A percentile compares a stretch with the other conserved stretches of the same genome.
Conservation (phyloP, 345 rosid species). For the Arabidopsis thaliana region DNA sequence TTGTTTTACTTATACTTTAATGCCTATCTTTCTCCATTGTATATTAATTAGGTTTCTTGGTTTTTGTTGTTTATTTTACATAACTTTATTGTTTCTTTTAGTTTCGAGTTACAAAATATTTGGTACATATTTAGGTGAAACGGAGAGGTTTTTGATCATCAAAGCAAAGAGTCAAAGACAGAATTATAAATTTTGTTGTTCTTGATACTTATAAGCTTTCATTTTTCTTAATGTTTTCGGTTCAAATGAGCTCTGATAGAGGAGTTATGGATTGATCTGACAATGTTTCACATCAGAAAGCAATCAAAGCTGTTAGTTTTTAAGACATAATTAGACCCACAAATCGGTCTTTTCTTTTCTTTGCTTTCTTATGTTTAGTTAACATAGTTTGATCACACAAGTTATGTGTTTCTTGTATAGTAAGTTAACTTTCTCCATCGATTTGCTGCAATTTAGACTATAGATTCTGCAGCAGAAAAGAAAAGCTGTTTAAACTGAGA, state of each 20-base stretch:
- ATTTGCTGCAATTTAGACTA: conserved; percentile 13
- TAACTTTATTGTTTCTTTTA: conserved; percentile 31
- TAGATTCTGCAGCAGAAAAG: background rate
- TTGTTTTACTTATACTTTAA: conserved; percentile 31
- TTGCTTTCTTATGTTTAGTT: background rate
- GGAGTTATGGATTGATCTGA: conserved; percentile 20
- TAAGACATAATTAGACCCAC: conserved; percentile 16
- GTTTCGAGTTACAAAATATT: conserved; percentile 40
- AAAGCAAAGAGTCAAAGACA: conserved; percentile 25
- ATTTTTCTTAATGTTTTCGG: conserved; percentile 11
- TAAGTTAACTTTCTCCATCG: conserved; percentile 1
- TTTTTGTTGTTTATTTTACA: conserved; percentile 18
- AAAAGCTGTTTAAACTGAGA: background rate
- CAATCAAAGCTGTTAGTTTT: conserved; percentile 19
- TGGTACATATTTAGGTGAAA: conserved; percentile 26
- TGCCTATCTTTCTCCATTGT: conserved; percentile 13
- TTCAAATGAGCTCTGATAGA: conserved; percentile 19
- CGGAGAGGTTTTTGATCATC: conserved; percentile 25
- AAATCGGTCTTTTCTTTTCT: background rate
- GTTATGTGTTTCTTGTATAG: conserved; percentile 31
- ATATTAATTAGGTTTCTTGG: conserved; percentile 16
- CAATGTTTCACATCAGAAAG: conserved; percentile 32
- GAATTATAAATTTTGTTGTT: background rate
- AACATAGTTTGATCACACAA: conserved; percentile 22
- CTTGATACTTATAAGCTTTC: conserved; percentile 31